Percentiles rank a stretch among this genome's conserved stretches.
Conservation (phyloP, 768 basidiomycete genomes). For the Kwoniella sp. region DNA sequence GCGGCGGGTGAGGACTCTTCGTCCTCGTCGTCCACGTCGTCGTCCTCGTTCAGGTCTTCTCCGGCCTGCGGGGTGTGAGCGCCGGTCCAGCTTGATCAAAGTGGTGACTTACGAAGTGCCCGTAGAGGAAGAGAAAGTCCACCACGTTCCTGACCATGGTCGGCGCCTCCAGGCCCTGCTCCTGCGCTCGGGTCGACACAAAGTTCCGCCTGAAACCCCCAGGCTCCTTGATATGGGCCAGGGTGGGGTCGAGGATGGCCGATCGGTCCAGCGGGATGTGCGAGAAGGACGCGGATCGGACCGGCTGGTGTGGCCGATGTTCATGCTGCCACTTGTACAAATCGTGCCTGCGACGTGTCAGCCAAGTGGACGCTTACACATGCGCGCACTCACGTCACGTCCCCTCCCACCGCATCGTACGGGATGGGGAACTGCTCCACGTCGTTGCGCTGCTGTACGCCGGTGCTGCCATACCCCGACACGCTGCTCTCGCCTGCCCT, state of each 20-base stretch:
- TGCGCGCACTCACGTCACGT: conserved; percentile 70
- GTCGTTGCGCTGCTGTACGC: conserved; percentile 52
- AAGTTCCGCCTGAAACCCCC: conserved; percentile 92
- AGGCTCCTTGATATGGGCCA: conserved; percentile 90
- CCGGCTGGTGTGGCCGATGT: conserved; percentile 23
- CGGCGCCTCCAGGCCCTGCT: conserved; percentile 61
- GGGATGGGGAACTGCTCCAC: conserved; percentile 79
- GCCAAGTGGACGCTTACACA: not conserved
- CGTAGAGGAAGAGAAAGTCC: conserved; percentile 89
- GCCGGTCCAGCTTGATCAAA: conserved; percentile 2
- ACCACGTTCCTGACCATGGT: conserved; percentile 74
- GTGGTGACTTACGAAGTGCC: conserved; percentile 75
- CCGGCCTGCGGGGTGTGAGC: conserved; percentile 58
- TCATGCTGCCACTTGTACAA: conserved; percentile 75
- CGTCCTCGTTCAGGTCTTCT: conserved; percentile 78
- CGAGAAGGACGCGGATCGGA: conserved; percentile 54
- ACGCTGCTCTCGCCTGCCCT: conserved; percentile 5
- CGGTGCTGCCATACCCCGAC: conserved; percentile 13
- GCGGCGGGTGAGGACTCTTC: conserved; percentile 52
- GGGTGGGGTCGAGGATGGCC: conserved; percentile 60
- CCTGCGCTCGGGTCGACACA: conserved; percentile 65
- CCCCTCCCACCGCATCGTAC: conserved; percentile 79
- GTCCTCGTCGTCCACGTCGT: conserved; percentile 71
- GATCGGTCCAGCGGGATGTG: conserved; percentile 60
- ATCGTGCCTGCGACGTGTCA: conserved; percentile 56